Conservation (phyloP, 306 rosid genomes). For the Trifolium subterraneum region DNA sequence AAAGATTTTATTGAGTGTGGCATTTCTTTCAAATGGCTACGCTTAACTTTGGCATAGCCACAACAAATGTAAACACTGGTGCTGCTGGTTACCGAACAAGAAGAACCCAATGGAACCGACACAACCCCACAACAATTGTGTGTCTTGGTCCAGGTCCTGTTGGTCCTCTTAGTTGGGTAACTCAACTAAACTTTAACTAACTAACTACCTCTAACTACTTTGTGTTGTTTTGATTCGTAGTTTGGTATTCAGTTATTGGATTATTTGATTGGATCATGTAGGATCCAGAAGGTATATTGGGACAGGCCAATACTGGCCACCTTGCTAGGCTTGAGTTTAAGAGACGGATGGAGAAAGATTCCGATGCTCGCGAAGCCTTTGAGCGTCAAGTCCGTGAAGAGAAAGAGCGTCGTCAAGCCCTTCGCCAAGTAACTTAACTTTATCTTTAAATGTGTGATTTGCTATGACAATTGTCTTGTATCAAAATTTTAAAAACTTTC, state of each 20-base stretch:
- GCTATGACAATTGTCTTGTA: not conserved
- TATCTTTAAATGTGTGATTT: not conserved
- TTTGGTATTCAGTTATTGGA: not conserved
- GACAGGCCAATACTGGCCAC: slow-evolving; percentile 73
- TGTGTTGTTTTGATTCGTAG: not conserved
- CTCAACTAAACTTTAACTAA: not conserved
- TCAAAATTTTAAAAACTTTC: too few relatives aligned
- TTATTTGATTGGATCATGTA: slow-evolving; percentile 4
- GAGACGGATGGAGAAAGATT: slow-evolving; percentile 73
- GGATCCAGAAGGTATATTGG: slow-evolving; percentile 91
- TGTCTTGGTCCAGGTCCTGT: slow-evolving; percentile 41
- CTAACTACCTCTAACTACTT: not conserved
- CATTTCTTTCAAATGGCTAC: slow-evolving; percentile 56
- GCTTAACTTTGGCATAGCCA: slow-evolving; percentile 65
- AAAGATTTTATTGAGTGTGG: not conserved
- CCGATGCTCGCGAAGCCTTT: slow-evolving; percentile 82
- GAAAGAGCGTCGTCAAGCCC: slow-evolving; percentile 73
- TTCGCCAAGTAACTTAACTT: slow-evolving; percentile 60
- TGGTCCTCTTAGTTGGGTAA: slow-evolving; percentile 60
- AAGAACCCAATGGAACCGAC: slow-evolving; percentile 17
- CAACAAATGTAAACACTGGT: slow-evolving; percentile 37
- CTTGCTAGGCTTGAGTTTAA: slow-evolving; percentile 71
- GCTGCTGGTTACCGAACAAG: slow-evolving; percentile 23
- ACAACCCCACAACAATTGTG: slow-evolving; percentile 47
- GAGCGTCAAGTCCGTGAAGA: slow-evolving; percentile 73